A percentile compares a stretch with the other conserved stretches of the same genome.
These are phyloP conservation scores for Linderina pennispora DNA, from an alignment of 192 early-diverging fungal genomes.

Conservation along the genomic window DNA sequence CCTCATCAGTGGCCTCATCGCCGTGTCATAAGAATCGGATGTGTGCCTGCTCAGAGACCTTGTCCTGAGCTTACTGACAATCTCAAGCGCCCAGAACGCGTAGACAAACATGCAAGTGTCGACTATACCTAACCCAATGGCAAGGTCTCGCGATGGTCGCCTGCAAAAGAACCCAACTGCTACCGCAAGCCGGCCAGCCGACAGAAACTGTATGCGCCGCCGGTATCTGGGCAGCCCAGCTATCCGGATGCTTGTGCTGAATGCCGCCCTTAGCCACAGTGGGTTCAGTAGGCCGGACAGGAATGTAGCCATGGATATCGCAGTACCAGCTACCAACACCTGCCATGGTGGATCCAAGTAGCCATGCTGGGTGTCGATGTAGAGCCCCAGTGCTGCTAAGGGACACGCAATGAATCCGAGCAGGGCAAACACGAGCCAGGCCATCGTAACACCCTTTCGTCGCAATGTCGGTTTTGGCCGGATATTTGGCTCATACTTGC, in stretches of 20 bases:
- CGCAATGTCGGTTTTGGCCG: slow-evolving; percentile 26
- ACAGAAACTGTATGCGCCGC: slow-evolving; percentile 8
- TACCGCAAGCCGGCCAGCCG: slow-evolving; percentile 8
- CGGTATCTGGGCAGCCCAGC: slow-evolving; percentile 24
- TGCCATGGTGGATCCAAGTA: neutral
- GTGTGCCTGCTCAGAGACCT: too few species aligned
- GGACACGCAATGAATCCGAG: slow-evolving; percentile 6
- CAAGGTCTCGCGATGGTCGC: too few species aligned
- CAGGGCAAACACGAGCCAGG: slow-evolving; percentile 16
- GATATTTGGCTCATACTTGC: slow-evolving; percentile 8
- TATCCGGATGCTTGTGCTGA: slow-evolving; percentile 17
- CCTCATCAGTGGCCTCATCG: too few species aligned
- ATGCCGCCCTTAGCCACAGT: slow-evolving; percentile 30
- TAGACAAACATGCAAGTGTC: too few species aligned
- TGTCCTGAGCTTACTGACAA: too few species aligned
- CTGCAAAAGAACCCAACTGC: slow-evolving; percentile 11
- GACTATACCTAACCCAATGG: too few species aligned
- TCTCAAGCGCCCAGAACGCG: too few species aligned
- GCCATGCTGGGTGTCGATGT: neutral
- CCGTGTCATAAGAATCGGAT: too few species aligned
- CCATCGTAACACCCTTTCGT: slow-evolving; percentile 13
- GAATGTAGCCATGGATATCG: slow-evolving; percentile 10
- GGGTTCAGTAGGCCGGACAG: slow-evolving; percentile 26
- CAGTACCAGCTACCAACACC: neutral
- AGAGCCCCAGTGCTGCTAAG: slow-evolving; percentile 13